Evolutionary conservation across 148 eudicot genomes (phyloP).

Genomic region (Vaccinium darrowii): DNA sequence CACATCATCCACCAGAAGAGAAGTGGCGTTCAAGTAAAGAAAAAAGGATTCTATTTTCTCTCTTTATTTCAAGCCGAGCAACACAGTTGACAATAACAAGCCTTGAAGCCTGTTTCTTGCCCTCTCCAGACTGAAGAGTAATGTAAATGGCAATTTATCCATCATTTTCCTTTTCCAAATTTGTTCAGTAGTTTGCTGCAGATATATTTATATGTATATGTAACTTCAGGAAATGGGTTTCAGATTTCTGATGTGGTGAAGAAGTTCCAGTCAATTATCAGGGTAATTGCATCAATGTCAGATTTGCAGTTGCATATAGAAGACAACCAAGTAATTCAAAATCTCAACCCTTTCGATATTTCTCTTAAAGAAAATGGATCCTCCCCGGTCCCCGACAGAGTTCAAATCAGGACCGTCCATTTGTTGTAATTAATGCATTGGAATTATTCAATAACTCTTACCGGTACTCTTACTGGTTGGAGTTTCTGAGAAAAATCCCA

Average conservation of each 20-base stretch:
- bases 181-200: background rate
- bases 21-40: background rate
- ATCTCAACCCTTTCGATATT: background rate
- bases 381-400: too few relatives aligned
- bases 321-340: background rate
- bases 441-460: too few relatives aligned
- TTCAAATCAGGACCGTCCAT: too few relatives aligned
- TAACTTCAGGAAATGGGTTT: background rate
- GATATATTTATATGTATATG: background rate
- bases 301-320: background rate
- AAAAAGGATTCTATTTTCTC: background rate
- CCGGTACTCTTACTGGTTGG: too few relatives aligned
- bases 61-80: background rate
- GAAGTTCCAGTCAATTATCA: background rate
- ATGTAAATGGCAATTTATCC: background rate
- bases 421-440: fast-evolving
- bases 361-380: background rate
- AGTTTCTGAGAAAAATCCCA: too few relatives aligned
- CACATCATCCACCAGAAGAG: background rate
- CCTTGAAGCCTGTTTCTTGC: background rate
- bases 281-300: background rate
- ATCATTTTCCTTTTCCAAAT: background rate
- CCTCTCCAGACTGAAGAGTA: background rate
- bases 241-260: background rate
- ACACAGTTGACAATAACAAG: background rate